Base-by-base conservation (phyloP, 345 rosid species). In the Syzygium aqueum region DNA sequence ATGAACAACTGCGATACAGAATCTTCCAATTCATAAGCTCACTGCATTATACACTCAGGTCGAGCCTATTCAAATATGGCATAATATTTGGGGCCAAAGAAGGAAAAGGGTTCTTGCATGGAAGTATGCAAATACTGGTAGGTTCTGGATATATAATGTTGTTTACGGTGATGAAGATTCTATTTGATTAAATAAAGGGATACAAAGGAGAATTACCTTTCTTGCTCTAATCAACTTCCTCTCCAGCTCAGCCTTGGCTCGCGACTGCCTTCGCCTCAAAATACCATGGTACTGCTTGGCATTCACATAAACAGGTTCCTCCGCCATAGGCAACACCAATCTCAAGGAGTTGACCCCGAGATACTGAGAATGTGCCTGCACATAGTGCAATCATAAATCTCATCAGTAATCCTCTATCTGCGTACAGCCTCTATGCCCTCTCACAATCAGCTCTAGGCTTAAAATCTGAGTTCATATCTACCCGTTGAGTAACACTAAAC, bases 261-360 rank as follows among this genome's bases (percentile, higher is more conserved):
- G 95, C 2, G 91, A 89, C 93, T 94, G 92, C 88, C 96, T 91
- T 86, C 97, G 91, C 89, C 97, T 92, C 86, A 95, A 88, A 85
- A 95, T 95, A 73, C 96, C 97, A 87, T 91, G 94, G 90, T 92
- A 95, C 86, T 94, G 96, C 90, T 94, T 95, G 84, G 97, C 97
- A 88, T 95, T 95, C 88, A 95, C 97, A 86, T 94, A 95, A 88
- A 95, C 96, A 85, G 95, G 96, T 73, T 93, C 95, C 90, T 93
- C 96, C 21, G 93, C 91, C 90, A 95, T 90, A 28, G 97, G 95
- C 92, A 95, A 92, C 16, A 90, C 93, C 92, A 92, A 91, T 90
- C 97, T 91, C 30, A 91, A 78, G n/a, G 92, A 91, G 87, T 89
- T 93, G 85, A 85, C 84, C 30, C 94, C 93, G 54, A 89, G 86